Base-by-base conservation (phyloP, 306 rosid genomes). In the Cucumis cinereus region DNA sequence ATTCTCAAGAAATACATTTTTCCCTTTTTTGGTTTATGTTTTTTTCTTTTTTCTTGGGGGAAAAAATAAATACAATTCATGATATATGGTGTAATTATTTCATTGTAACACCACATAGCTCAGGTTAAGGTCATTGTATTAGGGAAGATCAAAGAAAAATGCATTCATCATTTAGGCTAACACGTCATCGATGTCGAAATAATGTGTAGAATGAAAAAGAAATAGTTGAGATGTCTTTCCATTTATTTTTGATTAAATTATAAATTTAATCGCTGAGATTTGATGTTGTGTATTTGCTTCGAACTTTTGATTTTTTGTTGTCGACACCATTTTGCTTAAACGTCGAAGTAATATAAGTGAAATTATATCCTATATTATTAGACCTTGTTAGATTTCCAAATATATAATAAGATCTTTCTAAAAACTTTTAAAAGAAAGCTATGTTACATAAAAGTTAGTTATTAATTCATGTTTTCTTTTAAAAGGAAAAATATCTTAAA, bases 141-240 rank as follows among this genome's bases (percentile, higher is more conserved):
- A 50, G 24, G 57, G 22, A 47, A 28, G 59, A 71, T 49, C 26
- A 30, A 28, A 49, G 43, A 6, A 16, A 4, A 50, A 72, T 17
- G 76, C 76, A 72, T 72, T 33, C 60, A 72, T 72, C 8, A 50
- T 50, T 50, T 72, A 72, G 76, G 41, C 60, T 50, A 52, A 24
- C 53, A 20, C 11, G 6, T 40, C 73, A 10, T n/a, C 54, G 1
- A 10, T 69, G 20, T 69, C 75, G 13, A 24, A 40, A 45, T 45
- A 45, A 24, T 43, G 8, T 43, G 19, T 68, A 69, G 45, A 26
- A 69, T 2, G 16, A 68, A 38, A 33, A 40, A 28, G 17, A 45
- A 69, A 45, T 45, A 64, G 49, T 4, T 36, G 23, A 62, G 43
- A 64, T 35, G 50, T 64, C 49, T 36, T 64, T n/a, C 8, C 8